These are phyloP conservation scores for Paraconiothyrium brasiliense DNA, from an alignment of 2,329 filamentous ascomycete genomes.

Conservation along the genomic window DNA sequence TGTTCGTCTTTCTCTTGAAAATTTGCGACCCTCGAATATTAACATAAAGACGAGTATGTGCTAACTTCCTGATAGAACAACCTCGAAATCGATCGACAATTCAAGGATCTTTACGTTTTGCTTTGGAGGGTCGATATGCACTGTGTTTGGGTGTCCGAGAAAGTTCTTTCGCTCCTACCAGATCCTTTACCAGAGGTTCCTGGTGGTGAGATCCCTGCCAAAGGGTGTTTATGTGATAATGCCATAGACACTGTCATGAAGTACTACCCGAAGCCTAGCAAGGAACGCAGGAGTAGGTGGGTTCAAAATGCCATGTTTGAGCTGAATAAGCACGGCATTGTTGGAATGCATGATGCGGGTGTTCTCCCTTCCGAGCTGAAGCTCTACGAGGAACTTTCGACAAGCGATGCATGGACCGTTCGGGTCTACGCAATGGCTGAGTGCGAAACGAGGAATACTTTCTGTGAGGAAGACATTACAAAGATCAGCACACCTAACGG, in stretches of 20 bases:
- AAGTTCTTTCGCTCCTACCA: conserved; percentile 70
- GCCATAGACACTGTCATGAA: conserved; percentile 70
- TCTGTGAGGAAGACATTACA: conserved; percentile 64
- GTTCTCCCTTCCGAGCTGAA: conserved; percentile 64
- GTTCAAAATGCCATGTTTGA: conserved; percentile 69
- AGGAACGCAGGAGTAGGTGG: conserved; percentile 63
- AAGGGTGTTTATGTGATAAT: conserved; percentile 78
- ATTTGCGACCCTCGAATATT: conserved; percentile 3
- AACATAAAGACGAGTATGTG: not conserved
- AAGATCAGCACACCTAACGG: conserved; percentile 58
- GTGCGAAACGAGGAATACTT: conserved; percentile 70
- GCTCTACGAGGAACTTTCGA: conserved; percentile 64
- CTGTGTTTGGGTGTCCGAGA: conserved; percentile 73
- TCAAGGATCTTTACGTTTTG: conserved; percentile 71
- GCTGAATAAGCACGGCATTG: conserved; percentile 71
- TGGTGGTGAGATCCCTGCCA: conserved; percentile 72
- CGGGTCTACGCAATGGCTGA: conserved; percentile 75
- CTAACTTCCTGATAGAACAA: conserved; percentile 56
- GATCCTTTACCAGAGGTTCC: conserved; percentile 60
- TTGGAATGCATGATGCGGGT: conserved; percentile 75
- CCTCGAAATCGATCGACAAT: conserved; percentile 61
- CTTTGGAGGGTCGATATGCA: conserved; percentile 75
- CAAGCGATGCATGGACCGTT: conserved; percentile 65
- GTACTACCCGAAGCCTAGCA: conserved; percentile 66
- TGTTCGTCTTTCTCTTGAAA: conserved; percentile 36